Evolutionary conservation across 495 filamentous ascomycete genomes (phyloP), one percentile per base, ranked within the genome.

Genomic region (Hyphodiscus hymeniophilus): DNA sequence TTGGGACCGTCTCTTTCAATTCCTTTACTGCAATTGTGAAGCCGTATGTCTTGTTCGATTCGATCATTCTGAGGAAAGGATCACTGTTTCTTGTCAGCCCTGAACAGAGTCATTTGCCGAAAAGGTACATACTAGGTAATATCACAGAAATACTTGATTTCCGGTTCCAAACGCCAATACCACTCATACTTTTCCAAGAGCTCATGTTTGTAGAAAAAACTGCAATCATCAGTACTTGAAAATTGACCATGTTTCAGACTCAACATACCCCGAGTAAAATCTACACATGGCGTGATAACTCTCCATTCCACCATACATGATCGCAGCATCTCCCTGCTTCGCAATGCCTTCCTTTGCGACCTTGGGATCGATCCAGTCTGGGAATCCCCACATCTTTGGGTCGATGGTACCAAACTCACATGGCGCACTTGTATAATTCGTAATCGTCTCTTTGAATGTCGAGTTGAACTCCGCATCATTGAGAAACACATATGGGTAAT

Each of bases 131-230:
- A 96, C 90, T 99, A 99, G 50, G 92, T 99, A 54, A 99, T 95
- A 58, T 99, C 92, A 64, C 92, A 99, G 73, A 97, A 99, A 73
- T 97, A 99, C 72, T 91, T 96, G 82, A 99, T 97, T 66, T 99
- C 92, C 61, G 92, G 92, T 79, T 99, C 92, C 66, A 99, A 68
- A 38, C 92, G 88, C 92, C 92, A 99, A 71, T 99, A 99, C 92
- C 92, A 99, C 63, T 96, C 87, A 69, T 97, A 99, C 67, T 99
- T 95, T 59, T 83, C 73, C 31, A 99, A 77, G 18, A 97, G 80
- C 52, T 90, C 85, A 59, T 99, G 92, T 69, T 96, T 95, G 73
- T 94, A 99, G 71, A 99, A 99, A 67, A 89, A 88, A 32, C 90
- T 94, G 54, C 17, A 15, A 40, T 39, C 42, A 49, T 38, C 11